Evolutionary conservation across 2,329 filamentous ascomycete species (phyloP).

Genomic region (Penicillium psychrosexuale): DNA sequence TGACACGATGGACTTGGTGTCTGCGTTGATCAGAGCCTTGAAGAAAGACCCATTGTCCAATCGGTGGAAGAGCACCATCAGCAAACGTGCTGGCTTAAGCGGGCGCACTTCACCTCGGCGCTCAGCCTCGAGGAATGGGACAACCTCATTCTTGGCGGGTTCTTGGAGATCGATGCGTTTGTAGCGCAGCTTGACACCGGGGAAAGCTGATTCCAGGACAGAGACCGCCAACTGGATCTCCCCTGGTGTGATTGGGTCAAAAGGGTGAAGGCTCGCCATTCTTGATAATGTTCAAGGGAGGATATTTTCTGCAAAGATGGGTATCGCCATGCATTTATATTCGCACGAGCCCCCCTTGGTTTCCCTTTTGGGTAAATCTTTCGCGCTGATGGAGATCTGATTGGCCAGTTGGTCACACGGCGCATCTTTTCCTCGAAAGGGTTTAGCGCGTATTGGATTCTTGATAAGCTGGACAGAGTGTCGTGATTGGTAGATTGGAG

Average conservation of each 20-base stretch:
- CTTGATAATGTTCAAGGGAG: conserved; percentile 1
- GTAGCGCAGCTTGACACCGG: conserved; percentile 46
- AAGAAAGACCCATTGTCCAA: conserved; percentile 44
- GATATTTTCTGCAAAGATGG: neutral
- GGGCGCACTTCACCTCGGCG: conserved; percentile 51
- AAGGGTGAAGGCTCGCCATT: conserved; percentile 36
- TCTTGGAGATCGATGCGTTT: conserved; percentile 67
- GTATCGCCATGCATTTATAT: conserved; percentile 10
- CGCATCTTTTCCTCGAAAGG: conserved; percentile 16
- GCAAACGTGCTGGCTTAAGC: conserved; percentile 50
- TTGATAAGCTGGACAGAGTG: neutral
- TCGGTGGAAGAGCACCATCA: conserved; percentile 52
- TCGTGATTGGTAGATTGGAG: neutral
- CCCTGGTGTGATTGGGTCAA: conserved; percentile 40
- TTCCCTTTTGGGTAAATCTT: conserved; percentile 19
- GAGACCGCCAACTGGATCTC: conserved; percentile 42
- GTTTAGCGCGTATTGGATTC: conserved; percentile 13
- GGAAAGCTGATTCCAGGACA: conserved; percentile 38
- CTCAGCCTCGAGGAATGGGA: conserved; percentile 64
- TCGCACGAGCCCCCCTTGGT: neutral
- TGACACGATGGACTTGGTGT: conserved; percentile 33
- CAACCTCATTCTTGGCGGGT: conserved; percentile 57
- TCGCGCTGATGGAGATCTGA: conserved; percentile 10
- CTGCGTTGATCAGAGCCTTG: conserved; percentile 42
- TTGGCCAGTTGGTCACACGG: conserved; percentile 12